phyloP scores from a whole-genome alignment of 2,329 filamentous ascomycete species.

The Exophiala spinifera region DNA sequence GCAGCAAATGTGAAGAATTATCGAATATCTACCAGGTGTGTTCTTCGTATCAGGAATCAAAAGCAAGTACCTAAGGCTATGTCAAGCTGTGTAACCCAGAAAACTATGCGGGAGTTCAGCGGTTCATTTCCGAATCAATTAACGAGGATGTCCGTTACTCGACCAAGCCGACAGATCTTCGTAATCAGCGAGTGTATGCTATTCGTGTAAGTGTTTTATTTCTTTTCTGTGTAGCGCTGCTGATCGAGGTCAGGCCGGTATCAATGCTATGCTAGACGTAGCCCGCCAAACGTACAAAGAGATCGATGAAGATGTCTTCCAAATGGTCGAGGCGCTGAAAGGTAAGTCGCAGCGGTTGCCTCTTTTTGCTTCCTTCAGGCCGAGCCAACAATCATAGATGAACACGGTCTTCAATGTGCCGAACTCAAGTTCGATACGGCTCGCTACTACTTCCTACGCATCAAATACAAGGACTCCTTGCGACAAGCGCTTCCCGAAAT shows the following conservation, averaged over 20 bases:
- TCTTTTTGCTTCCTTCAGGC: neutral
- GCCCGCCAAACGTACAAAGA: constrained; percentile 88
- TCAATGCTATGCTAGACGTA: constrained; percentile 83
- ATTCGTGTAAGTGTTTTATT: constrained; percentile 58
- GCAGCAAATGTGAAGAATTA: constrained; percentile 63
- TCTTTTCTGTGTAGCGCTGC: constrained; percentile 18
- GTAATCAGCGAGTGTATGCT: constrained; percentile 87
- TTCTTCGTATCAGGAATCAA: neutral
- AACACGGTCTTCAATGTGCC: constrained; percentile 55
- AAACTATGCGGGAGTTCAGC: constrained; percentile 58
- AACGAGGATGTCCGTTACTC: constrained; percentile 80
- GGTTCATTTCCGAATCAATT: constrained; percentile 66
- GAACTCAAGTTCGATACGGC: constrained; percentile 72
- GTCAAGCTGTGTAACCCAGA: constrained; percentile 61
- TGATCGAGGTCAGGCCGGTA: constrained; percentile 57
- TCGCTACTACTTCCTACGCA: constrained; percentile 74
- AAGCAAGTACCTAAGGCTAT: constrained; percentile 10
- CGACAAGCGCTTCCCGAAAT: constrained; percentile 58
- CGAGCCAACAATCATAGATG: constrained; percentile 39
- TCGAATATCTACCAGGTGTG: constrained; percentile 61
- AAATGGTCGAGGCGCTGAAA: constrained; percentile 66
- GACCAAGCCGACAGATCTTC: constrained; percentile 74
- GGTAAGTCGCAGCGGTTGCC: constrained; percentile 49
- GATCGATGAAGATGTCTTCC: constrained; percentile 71
- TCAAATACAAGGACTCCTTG: constrained; percentile 63